Evolutionary conservation across 2,329 filamentous ascomycete genomes (phyloP).

Genomic region (Metarhizium humberi): DNA sequence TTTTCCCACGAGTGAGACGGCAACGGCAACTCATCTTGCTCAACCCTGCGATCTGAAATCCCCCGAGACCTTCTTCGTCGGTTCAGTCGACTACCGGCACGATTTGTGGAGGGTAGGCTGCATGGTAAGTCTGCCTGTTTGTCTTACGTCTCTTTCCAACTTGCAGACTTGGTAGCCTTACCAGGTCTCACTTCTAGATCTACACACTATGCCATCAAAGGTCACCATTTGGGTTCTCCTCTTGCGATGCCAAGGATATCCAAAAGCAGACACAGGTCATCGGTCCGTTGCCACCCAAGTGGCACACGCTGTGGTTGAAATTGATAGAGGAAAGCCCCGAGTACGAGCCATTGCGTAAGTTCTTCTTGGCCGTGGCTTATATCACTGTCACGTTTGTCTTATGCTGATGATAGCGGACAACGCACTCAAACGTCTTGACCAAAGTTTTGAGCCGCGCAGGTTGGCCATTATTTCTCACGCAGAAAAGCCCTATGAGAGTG

Average conservation of each 20-base stretch:
- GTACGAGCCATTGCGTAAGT: not conserved
- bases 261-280: not conserved
- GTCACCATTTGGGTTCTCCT: not conserved
- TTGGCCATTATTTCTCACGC: not conserved
- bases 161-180: too few relatives aligned
- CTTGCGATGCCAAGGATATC: not conserved
- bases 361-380: not conserved
- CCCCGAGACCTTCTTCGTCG: conserved; percentile 6
- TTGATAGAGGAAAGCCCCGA: not conserved
- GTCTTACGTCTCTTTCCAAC: too few relatives aligned
- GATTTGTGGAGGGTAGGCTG: conserved; percentile 8
- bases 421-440: not conserved
- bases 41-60: not conserved
- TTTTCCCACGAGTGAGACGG: not conserved
- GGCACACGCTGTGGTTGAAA: not conserved
- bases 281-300: not conserved
- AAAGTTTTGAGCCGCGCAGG: not conserved
- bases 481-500: not conserved
- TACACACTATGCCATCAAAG: not conserved
- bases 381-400: not conserved
- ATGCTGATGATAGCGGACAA: not conserved
- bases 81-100: conserved; percentile 2
- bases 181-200: not conserved
- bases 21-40: not conserved
- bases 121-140: conserved; percentile 2